These are phyloP conservation scores for Escovopsis sp. DNA, from an alignment of 2,329 filamentous ascomycete genomes.

Conservation along the genomic window DNA sequence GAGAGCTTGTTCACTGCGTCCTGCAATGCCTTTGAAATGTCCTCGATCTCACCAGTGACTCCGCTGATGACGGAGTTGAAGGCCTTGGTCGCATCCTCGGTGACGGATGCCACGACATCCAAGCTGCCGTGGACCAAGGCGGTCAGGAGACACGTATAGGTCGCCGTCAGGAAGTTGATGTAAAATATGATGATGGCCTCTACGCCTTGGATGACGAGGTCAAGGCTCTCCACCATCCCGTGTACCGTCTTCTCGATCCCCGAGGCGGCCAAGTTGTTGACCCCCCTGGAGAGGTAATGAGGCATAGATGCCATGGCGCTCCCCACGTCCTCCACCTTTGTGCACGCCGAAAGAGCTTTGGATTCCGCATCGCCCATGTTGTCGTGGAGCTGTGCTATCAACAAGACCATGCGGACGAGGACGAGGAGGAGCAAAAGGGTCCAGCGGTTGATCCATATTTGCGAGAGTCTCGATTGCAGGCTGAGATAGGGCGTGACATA, in stretches of 20 bases:
- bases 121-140: constrained; percentile 69
- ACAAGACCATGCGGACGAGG: constrained; percentile 65
- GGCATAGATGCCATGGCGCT: constrained; percentile 98
- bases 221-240: constrained; percentile 65
- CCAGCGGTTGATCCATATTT: constrained; percentile 97
- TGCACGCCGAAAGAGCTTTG: constrained; percentile 80
- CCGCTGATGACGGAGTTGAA: constrained; percentile 36
- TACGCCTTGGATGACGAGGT: constrained; percentile 66
- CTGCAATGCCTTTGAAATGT: constrained; percentile 34
- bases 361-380: constrained; percentile 62
- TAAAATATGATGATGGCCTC: constrained; percentile 82
- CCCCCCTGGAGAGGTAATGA: constrained; percentile 76
- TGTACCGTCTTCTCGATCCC: constrained; percentile 69
- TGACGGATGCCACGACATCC: constrained; percentile 44
- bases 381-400: constrained; percentile 56
- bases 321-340: constrained; percentile 80
- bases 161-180: constrained; percentile 81
- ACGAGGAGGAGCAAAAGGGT: constrained; percentile 80
- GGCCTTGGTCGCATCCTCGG: constrained; percentile 36
- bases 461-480: constrained; percentile 75
- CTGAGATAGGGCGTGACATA: constrained; percentile 83
- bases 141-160: constrained; percentile 80
- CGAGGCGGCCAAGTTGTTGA: constrained; percentile 71
- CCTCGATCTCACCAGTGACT: constrained; percentile 46
- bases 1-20: constrained; percentile 36